Conservation (phyloP, 2,329 filamentous ascomycete species). For the Aspergillus fructus region DNA sequence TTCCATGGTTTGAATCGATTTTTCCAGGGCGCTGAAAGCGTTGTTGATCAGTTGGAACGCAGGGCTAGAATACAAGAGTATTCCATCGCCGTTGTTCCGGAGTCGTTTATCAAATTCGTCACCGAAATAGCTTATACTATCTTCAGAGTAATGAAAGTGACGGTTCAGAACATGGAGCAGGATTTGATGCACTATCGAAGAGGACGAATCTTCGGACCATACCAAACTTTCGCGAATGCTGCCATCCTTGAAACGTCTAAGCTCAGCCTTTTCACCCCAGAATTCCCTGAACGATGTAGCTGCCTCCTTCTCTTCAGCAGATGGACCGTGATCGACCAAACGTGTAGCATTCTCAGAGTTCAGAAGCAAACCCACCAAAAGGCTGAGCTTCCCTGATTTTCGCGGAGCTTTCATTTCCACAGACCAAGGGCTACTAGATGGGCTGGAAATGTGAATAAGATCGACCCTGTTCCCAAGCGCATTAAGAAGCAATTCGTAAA, state of each 20-base stretch:
- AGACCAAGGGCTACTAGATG: conserved; percentile 47
- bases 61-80: conserved; percentile 44
- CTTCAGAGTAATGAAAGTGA: conserved; percentile 64
- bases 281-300: conserved; percentile 81
- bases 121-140: conserved; percentile 54
- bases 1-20: conserved; percentile 72
- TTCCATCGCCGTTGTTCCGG: conserved; percentile 29
- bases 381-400: conserved; percentile 25
- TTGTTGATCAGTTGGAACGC: conserved; percentile 68
- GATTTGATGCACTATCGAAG: conserved; percentile 76
- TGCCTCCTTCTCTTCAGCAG: conserved; percentile 80
- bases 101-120: conserved; percentile 48
- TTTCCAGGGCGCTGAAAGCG: conserved; percentile 71
- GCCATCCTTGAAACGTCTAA: conserved; percentile 92
- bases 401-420: conserved; percentile 41
- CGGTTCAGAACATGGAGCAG: conserved; percentile 67
- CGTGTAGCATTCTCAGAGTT: conserved; percentile 71
- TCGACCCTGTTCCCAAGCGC: conserved; percentile 75
- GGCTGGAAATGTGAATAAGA: conserved; percentile 60
- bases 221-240: conserved; percentile 90
- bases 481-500: conserved; percentile 65
- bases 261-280: conserved; percentile 91
- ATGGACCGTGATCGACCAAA: conserved; percentile 82
- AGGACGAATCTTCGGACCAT: conserved; percentile 67
- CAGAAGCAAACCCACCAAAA: conserved; percentile 69